Base-by-base conservation (phyloP, 192 early-diverging fungal genomes). In the Funneliformis geosporum region DNA sequence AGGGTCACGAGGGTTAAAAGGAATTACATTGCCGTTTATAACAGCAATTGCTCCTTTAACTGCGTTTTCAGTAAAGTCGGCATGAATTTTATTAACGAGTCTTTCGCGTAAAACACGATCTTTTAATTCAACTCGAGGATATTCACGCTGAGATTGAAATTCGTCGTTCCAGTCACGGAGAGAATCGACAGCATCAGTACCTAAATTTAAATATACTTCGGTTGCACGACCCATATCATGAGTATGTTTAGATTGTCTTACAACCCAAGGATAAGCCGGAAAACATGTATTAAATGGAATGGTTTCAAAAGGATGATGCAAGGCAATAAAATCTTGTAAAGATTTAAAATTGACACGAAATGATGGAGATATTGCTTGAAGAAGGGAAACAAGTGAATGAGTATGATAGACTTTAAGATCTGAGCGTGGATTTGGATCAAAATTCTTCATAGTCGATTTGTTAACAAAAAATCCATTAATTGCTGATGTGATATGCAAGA, bases 131-230 rank as follows among this genome's bases (percentile, higher is more conserved):
- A 67, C 72, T 21, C 90, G 86, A 5, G 96, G 95, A 76, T 98
- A 88, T 78, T 96, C 95, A 44, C 94, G 91, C 44, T 94, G 93
- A 16, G 91, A 89, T 86, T 97, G 96, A 38, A 97, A 82, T 82
- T 99, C 97, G 76, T 99, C 97, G 84, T 99, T 98, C 97, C 97
- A 99, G 81, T 98, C 97, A 67, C 95, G 94, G 69, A 94, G 73
- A 40, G 90, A 86, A 39, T 90, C 91, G 5, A 93, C 88, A 42
- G 88, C 86, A 66, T 91, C 89, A 21, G 84, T 80, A 23, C 91
- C 89, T 66, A 87, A 88, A 74, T 86, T 84, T 10, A 95, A 82
- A 46, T 89, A 83, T 18, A 86, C 79, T 79, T 94, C 94, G 43
- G 94, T 80, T 25, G 88, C 87, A 43, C 94, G 91, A 42, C 88